Evolutionary conservation across 495 filamentous ascomycete genomes (phyloP).

Genomic region (Neurospora hispaniola): DNA sequence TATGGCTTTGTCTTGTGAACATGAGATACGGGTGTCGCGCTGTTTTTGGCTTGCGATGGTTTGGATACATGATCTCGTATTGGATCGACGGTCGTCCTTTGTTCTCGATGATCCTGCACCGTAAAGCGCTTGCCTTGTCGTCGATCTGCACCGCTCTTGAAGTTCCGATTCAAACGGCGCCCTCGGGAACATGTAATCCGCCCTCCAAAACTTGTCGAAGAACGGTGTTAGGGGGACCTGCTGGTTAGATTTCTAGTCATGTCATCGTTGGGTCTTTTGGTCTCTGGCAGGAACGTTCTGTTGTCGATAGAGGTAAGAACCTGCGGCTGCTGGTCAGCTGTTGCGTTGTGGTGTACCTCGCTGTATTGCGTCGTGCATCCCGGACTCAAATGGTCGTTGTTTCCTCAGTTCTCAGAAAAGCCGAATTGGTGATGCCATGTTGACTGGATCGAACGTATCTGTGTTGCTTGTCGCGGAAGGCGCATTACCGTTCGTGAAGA

Average conservation of each 20-base stretch:
- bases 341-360: neutral
- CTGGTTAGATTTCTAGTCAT: neutral
- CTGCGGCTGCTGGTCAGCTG: neutral
- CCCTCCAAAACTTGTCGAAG: neutral
- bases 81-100: neutral
- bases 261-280: neutral
- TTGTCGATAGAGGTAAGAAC: neutral
- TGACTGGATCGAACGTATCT: neutral
- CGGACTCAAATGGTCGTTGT: neutral
- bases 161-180: neutral
- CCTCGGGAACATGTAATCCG: neutral
- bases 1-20: neutral
- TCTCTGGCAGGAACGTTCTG: neutral
- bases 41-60: neutral
- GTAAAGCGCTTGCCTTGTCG: neutral
- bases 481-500: neutral
- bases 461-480: neutral
- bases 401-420: neutral
- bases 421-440: neutral
- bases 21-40: neutral
- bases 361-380: neutral
- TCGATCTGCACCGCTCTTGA: neutral
- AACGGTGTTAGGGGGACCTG: neutral
- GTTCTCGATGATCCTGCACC: neutral
- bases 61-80: neutral